phyloP scores from a whole-genome alignment of 139 green algal genomes.

The Astrephomene gubernaculifera region DNA sequence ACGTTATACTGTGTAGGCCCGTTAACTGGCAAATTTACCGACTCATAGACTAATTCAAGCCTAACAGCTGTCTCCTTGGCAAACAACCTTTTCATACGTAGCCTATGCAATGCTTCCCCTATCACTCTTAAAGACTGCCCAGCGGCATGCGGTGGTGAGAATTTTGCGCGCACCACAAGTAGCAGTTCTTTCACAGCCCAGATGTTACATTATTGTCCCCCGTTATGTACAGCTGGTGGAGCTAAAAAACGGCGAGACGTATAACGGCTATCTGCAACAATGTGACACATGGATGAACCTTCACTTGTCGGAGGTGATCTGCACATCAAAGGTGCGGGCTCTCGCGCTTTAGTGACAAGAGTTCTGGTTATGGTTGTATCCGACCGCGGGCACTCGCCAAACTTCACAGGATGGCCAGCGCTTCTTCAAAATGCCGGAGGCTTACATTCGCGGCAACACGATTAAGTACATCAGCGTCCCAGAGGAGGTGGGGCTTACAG shows the following conservation, averaged over 20 bases:
- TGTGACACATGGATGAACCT: conserved; percentile 99
- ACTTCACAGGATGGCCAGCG: conserved; percentile 90
- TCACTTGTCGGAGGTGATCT: conserved; percentile 97
- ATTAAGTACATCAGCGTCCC: conserved; percentile 99
- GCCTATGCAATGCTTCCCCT: conserved; percentile 91
- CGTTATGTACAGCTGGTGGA: conserved; percentile 93
- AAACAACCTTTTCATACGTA: no score
- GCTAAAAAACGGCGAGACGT: conserved; percentile 99
- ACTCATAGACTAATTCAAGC: no score
- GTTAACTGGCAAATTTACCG: no score
- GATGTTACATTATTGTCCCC: no score
- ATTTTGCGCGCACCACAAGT: no score
- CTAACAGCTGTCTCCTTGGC: no score
- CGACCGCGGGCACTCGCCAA: background rate
- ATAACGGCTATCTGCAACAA: conserved; percentile 96
- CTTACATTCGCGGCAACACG: conserved; percentile 97
- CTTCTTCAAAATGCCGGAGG: conserved; percentile 97
- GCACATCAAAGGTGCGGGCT: conserved; percentile 88
- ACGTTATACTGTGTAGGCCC: no score
- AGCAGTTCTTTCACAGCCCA: no score
- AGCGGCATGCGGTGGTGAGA: conserved; percentile 89
- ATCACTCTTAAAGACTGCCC: conserved; percentile 86
- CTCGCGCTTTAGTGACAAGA: background rate
- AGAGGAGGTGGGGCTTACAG: conserved; percentile 91
- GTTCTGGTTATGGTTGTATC: background rate